Percentiles rank a stretch among this genome's conserved stretches.
Conservation (phyloP, 2,329 filamentous ascomycete genomes). For the Monosporascus sp. region DNA sequence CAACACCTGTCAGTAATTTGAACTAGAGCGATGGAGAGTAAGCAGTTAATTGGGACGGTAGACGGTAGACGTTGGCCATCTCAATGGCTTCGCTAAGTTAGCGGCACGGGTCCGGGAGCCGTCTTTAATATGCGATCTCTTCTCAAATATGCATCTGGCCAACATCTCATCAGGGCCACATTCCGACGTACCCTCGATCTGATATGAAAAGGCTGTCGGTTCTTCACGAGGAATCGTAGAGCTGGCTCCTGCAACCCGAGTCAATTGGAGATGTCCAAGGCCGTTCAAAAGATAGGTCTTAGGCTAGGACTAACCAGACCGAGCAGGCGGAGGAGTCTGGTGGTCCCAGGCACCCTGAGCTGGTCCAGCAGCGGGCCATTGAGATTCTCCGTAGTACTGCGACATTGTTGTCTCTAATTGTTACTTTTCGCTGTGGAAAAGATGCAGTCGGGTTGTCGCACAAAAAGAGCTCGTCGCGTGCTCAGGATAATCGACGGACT, state of each 20-base stretch:
- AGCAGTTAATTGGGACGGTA: neutral
- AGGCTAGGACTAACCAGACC: conserved; percentile 51
- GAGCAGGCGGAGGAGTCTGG: conserved; percentile 54
- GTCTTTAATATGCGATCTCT: conserved; percentile 3
- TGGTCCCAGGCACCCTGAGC: conserved; percentile 67
- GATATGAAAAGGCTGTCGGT: conserved; percentile 71
- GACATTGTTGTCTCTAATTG: conserved; percentile 18
- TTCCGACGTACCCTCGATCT: conserved; percentile 75
- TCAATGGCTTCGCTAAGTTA: neutral
- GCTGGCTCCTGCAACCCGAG: conserved; percentile 54
- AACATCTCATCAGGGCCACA: conserved; percentile 1
- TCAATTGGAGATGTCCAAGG: conserved; percentile 17
- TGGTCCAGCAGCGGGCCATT: conserved; percentile 33
- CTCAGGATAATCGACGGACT: neutral
- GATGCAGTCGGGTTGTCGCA: conserved; percentile 3
- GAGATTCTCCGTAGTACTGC: conserved; percentile 29
- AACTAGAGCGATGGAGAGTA: neutral
- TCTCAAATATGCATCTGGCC: conserved; percentile 1
- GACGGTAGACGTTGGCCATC: neutral
- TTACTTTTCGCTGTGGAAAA: neutral
- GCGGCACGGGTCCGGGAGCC: neutral
- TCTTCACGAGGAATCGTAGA: conserved; percentile 72
- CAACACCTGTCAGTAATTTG: conserved; percentile 19
- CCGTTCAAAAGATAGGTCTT: neutral
- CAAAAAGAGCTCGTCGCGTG: neutral